Conservation (phyloP, 192 early-diverging fungal genomes). For the Gaertneriomyces semiglobifer region DNA sequence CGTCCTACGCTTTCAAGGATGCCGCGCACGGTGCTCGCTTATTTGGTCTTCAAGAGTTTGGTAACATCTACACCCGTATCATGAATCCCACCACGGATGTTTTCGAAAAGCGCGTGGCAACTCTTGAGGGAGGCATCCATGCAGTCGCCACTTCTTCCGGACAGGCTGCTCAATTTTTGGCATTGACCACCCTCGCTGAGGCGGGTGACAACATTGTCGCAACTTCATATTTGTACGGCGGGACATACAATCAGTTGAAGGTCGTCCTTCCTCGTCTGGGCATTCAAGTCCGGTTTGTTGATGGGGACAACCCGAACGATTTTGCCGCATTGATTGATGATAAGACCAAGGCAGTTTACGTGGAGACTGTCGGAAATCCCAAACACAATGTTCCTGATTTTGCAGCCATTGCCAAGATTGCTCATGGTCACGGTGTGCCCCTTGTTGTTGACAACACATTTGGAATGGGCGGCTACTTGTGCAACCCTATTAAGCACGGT, state of each 20-base stretch:
- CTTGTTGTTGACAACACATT: conserved; percentile 97
- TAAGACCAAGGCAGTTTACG: conserved; percentile 85
- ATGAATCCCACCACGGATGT: conserved; percentile 85
- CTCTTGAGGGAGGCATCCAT: conserved; percentile 78
- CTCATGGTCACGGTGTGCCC: conserved; percentile 79
- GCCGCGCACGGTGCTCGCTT: conserved; percentile 78
- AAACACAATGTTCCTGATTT: conserved; percentile 87
- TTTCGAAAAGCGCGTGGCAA: conserved; percentile 89
- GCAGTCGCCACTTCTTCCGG: conserved; percentile 71
- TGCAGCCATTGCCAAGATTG: conserved; percentile 72
- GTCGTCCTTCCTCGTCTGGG: conserved; percentile 77
- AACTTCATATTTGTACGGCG: conserved; percentile 63
- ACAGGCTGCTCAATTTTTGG: conserved; percentile 83
- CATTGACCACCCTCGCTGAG: conserved; percentile 72
- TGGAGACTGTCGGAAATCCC: conserved; percentile 92
- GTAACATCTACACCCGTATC: conserved; percentile 83
- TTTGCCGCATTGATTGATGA: conserved; percentile 78
- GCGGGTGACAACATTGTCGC: conserved; percentile 88
- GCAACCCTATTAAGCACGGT: conserved; percentile 83
- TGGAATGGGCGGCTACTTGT: conserved; percentile 79
- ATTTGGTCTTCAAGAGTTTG: conserved; percentile 67
- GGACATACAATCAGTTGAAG: conserved; percentile 76
- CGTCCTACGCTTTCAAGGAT: conserved; percentile 80
- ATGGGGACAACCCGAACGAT: conserved; percentile 70
- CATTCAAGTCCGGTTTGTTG: conserved; percentile 73